Conservation (phyloP, 331 rosid species). For the Saraca asoca region DNA sequence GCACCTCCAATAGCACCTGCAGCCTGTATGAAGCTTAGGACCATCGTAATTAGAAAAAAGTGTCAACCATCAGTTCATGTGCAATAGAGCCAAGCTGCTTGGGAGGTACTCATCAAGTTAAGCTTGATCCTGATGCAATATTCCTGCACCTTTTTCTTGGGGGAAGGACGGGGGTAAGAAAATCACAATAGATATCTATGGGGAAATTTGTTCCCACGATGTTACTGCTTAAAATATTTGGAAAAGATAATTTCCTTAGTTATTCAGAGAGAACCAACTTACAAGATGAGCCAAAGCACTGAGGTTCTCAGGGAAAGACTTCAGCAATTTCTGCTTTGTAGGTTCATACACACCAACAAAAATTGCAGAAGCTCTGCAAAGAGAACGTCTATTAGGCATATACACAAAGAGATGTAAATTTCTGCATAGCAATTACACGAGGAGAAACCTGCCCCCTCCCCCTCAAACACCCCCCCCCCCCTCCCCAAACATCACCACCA, state of each 20-base stretch:
- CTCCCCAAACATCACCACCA: no score
- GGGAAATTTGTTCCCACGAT: slow-evolving; percentile 2
- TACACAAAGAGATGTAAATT: background rate
- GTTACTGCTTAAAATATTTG: background rate
- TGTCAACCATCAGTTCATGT: slow-evolving; percentile 10
- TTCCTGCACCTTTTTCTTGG: no score
- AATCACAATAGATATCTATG: no score
- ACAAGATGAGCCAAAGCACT: slow-evolving; percentile 53
- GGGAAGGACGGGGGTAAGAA: no score
- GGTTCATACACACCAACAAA: slow-evolving; percentile 59
- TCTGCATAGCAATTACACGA: no score
- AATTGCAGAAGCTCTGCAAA: slow-evolving; percentile 56
- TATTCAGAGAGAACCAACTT: slow-evolving; percentile 35
- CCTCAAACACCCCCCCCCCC: no score
- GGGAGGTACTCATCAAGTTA: background rate
- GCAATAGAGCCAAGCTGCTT: background rate
- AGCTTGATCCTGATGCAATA: background rate
- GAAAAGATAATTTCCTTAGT: background rate
- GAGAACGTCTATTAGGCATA: slow-evolving; percentile 31
- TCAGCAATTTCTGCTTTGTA: slow-evolving; percentile 44
- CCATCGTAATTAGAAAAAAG: slow-evolving; percentile 35
- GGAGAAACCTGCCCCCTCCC: no score
- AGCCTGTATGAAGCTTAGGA: slow-evolving; percentile 56
- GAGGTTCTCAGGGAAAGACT: slow-evolving; percentile 44
- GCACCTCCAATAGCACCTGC: slow-evolving; percentile 80